phyloP scores from a whole-genome alignment of 1,284 basidiomycete species.

The Fomitiporia mediterranea region DNA sequence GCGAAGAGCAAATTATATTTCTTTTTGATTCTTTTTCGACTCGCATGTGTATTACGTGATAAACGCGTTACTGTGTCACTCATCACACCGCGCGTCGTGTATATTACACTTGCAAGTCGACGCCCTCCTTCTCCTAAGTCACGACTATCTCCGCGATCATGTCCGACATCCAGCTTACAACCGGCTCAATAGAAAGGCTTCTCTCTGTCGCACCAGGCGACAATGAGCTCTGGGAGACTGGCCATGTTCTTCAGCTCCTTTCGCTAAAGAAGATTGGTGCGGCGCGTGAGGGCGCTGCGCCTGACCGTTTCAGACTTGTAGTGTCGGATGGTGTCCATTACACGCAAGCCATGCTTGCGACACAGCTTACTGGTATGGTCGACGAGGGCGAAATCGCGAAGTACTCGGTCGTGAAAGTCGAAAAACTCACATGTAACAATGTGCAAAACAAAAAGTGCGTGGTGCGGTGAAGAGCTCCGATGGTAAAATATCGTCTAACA shows the following conservation, averaged over 20 bases:
- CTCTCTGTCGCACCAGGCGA: slow-evolving; percentile 44
- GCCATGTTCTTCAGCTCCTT: slow-evolving; percentile 75
- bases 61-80: neutral
- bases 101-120: neutral
- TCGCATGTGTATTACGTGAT: neutral
- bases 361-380: slow-evolving; percentile 81
- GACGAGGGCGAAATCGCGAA: slow-evolving; percentile 66
- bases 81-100: neutral
- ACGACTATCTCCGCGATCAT: neutral
- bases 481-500: neutral
- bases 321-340: slow-evolving; percentile 81
- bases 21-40: neutral
- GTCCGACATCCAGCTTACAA: slow-evolving; percentile 44
- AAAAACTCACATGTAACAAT: slow-evolving; percentile 78
- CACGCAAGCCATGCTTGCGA: slow-evolving; percentile 92
- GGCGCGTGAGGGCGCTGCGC: slow-evolving; percentile 33
- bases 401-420: slow-evolving; percentile 70
- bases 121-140: neutral
- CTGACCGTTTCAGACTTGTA: slow-evolving; percentile 68
- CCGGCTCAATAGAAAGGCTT: slow-evolving; percentile 53
- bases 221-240: slow-evolving; percentile 45
- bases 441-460: slow-evolving; percentile 81
- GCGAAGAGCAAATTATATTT: neutral
- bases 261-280: slow-evolving; percentile 74
- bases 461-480: neutral